A percentile compares a stretch with the other conserved stretches of the same genome.
These are phyloP conservation scores for Priceomyces haplophilus DNA, from an alignment of 805 yeast genomes.

Conservation along the genomic window DNA sequence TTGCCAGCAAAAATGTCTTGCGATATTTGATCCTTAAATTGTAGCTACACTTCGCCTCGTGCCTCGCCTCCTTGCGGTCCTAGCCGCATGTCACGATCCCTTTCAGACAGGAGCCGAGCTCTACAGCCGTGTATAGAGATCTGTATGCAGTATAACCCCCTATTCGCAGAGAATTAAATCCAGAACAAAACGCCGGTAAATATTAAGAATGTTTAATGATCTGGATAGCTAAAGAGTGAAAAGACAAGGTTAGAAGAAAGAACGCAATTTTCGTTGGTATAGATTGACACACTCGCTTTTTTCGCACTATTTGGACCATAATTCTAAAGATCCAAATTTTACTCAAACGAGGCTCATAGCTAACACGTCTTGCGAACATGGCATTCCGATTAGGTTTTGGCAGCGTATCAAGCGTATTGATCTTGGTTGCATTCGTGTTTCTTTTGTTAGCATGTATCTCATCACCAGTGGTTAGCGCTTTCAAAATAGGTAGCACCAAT, in stretches of 20 bases:
- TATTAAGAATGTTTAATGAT: neutral
- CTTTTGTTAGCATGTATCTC: conserved; percentile 59
- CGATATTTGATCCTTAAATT: too few relatives aligned
- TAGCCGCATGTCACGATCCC: too few relatives aligned
- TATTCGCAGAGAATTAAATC: neutral
- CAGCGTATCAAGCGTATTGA: conserved; percentile 26
- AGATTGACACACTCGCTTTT: neutral
- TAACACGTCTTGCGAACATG: conserved; percentile 4
- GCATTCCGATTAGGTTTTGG: conserved; percentile 13
- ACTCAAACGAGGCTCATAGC: neutral
- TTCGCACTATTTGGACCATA: neutral
- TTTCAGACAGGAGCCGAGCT: too few relatives aligned
- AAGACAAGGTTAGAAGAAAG: neutral
- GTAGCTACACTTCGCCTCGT: too few relatives aligned
- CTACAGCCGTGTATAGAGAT: too few relatives aligned
- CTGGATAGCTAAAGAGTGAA: neutral
- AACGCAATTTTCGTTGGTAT: neutral
- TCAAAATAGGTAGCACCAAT: conserved; percentile 49
- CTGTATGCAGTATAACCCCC: neutral
- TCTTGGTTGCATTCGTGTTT: conserved; percentile 58
- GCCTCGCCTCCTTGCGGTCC: too few relatives aligned
- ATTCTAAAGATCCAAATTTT: neutral
- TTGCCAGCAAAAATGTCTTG: too few relatives aligned
- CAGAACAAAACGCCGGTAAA: neutral
- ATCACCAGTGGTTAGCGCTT: conserved; percentile 51